Conservation (phyloP, 2,329 filamentous ascomycete species). For the Graphium sp. region DNA sequence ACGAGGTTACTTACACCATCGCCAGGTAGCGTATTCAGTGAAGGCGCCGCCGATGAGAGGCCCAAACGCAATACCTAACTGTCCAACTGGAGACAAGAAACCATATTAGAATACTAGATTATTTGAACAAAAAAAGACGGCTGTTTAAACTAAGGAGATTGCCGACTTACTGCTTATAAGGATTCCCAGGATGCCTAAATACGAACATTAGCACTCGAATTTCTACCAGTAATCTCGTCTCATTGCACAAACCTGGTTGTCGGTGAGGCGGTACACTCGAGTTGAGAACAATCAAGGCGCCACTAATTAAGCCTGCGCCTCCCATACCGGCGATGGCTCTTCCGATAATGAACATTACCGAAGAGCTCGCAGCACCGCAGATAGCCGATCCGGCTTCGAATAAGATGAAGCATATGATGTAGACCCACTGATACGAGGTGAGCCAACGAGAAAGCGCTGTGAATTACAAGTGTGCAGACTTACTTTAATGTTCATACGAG, state of each 20-base stretch:
- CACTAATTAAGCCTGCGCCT: constrained; percentile 16
- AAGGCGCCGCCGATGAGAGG: constrained; percentile 24
- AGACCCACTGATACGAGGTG: too few species aligned
- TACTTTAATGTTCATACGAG: constrained; percentile 22
- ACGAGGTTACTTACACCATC: constrained; percentile 18
- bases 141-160: constrained; percentile 23
- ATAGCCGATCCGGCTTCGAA: constrained; percentile 13
- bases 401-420: constrained; percentile 7
- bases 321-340: constrained; percentile 19
- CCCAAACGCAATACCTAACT: constrained; percentile 21
- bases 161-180: constrained; percentile 30
- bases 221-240: too few species aligned
- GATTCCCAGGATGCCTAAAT: too few species aligned
- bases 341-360: constrained; percentile 18
- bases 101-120: neutral
- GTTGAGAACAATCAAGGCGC: constrained; percentile 9
- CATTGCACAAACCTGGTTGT: constrained; percentile 8
- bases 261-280: constrained; percentile 18
- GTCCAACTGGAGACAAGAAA: constrained; percentile 9
- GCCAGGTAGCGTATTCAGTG: constrained; percentile 19
- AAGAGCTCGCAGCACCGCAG: constrained; percentile 10
- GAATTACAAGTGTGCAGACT: constrained; percentile 1
- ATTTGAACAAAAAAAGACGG: too few species aligned
- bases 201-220: too few species aligned
- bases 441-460: too few species aligned